Conservation (phyloP, 768 basidiomycete genomes). For the Lactifluus piperatus region DNA sequence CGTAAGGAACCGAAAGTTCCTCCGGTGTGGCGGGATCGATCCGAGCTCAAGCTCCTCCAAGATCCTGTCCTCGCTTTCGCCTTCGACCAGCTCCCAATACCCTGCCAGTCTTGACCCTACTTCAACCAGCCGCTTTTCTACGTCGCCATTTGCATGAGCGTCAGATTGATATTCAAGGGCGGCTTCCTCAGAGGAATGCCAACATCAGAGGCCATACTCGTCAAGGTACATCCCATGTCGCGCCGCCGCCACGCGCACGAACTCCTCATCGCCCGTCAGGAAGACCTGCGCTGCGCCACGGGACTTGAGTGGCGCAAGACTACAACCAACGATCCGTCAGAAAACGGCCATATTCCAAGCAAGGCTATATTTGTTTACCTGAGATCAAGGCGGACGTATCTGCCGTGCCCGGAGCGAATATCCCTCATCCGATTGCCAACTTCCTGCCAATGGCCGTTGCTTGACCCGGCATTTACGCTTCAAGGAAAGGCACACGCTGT, state of each 20-base stretch:
- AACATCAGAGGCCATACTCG: constrained; percentile 59
- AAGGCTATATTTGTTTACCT: constrained; percentile 16
- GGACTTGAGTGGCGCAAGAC: constrained; percentile 41
- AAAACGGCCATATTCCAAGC: background rate
- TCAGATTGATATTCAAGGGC: background rate
- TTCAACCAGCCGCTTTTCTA: background rate
- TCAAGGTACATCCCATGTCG: constrained; percentile 43
- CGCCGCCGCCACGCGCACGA: constrained; percentile 38
- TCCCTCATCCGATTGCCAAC: constrained; percentile 23
- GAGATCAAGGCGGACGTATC: constrained; percentile 22
- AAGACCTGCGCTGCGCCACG: constrained; percentile 44
- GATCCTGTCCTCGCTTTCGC: constrained; percentile 16
- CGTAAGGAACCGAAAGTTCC: constrained; percentile 19
- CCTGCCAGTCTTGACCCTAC: background rate
- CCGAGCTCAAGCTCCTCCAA: constrained; percentile 15
- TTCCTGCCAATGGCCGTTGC: constrained; percentile 24
- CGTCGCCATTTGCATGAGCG: background rate
- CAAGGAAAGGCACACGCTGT: constrained; percentile 23
- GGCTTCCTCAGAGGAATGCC: constrained; percentile 27
- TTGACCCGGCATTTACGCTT: background rate
- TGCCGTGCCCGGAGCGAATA: constrained; percentile 23
- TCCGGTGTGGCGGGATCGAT: constrained; percentile 6
- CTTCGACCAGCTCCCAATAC: constrained; percentile 19
- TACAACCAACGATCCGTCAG: constrained; percentile 8
- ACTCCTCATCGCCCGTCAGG: constrained; percentile 48